Evolutionary conservation across 2,329 filamentous ascomycete species (phyloP).

Genomic region (Monosporascus ibericus): DNA sequence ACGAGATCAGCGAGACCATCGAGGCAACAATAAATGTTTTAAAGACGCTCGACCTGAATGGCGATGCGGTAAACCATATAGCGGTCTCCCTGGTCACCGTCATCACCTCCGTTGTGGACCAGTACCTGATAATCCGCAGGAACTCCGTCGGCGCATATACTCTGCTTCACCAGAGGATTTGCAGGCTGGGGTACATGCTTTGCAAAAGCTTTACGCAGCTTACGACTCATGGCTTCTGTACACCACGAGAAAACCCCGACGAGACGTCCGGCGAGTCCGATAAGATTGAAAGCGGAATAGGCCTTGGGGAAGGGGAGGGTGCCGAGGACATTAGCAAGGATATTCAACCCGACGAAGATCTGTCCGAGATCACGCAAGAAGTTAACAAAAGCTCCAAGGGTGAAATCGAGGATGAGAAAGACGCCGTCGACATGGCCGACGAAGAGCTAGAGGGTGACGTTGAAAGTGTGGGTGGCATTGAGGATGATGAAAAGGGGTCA

Average conservation of each 20-base stretch:
- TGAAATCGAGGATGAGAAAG: constrained; percentile 73
- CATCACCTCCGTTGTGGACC: constrained; percentile 64
- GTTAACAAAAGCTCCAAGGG: constrained; percentile 57
- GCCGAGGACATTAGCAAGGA: constrained; percentile 98
- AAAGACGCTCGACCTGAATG: constrained; percentile 32
- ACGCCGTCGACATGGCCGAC: constrained; percentile 87
- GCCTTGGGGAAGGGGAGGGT: constrained; percentile 89
- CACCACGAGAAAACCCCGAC: constrained; percentile 73
- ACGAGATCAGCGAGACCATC: constrained; percentile 44
- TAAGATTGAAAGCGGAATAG: constrained; percentile 84
- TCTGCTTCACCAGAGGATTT: constrained; percentile 62
- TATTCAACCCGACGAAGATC: constrained; percentile 85
- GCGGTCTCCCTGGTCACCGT: constrained; percentile 54
- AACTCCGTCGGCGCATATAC: constrained; percentile 53
- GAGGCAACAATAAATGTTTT: constrained; percentile 16
- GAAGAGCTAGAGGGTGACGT: constrained; percentile 86
- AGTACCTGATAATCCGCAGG: constrained; percentile 61
- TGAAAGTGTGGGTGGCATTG: constrained; percentile 56
- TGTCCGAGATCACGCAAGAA: constrained; percentile 86
- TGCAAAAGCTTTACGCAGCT: constrained; percentile 74
- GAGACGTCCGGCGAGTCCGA: constrained; percentile 64
- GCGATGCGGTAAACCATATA: constrained; percentile 34
- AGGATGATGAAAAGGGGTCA: constrained; percentile 54
- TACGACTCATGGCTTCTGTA: constrained; percentile 83
- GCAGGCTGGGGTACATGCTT: constrained; percentile 69